These are phyloP conservation scores for Citrus hindsii DNA, from an alignment of 345 rosid genomes.

Conservation along the genomic window DNA sequence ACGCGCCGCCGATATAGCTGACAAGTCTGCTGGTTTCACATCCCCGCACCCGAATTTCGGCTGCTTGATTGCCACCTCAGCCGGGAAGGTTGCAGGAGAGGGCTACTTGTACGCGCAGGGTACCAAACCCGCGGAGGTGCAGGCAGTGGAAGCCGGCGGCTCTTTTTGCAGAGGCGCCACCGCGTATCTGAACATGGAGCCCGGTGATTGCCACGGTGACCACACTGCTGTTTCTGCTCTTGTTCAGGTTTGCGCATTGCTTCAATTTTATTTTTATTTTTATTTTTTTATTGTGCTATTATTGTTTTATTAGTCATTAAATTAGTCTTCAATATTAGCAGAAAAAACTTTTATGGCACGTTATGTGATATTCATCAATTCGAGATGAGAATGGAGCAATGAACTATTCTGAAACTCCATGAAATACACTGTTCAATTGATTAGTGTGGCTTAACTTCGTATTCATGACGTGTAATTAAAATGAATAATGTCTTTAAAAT, in stretches of 20 bases:
- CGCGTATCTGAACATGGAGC: conserved; percentile 85
- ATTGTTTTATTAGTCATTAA: neutral
- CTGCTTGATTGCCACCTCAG: conserved; percentile 55
- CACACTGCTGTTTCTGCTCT: conserved; percentile 79
- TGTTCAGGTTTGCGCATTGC: conserved; percentile 54
- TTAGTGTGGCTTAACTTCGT: too few species aligned
- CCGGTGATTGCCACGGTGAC: conserved; percentile 95
- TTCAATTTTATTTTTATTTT: neutral
- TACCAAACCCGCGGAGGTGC: conserved; percentile 72
- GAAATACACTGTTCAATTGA: neutral
- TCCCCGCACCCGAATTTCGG: conserved; percentile 97
- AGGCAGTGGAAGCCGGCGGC: conserved; percentile 71
- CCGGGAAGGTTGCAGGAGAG: conserved; percentile 68
- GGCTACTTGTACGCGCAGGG: conserved; percentile 88
- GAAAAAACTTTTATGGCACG: neutral
- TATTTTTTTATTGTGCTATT: neutral
- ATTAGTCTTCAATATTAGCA: neutral
- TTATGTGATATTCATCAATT: too few species aligned
- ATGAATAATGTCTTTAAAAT: too few species aligned
- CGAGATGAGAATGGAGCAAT: neutral
- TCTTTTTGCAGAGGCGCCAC: conserved; percentile 53
- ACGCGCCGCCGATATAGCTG: conserved; percentile 69
- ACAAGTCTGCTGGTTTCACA: conserved; percentile 73
- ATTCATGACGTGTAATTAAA: too few species aligned
- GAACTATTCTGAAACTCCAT: neutral